These are phyloP conservation scores for Eutrema yunnanense DNA, from an alignment of 345 rosid genomes.

Conservation along the genomic window DNA sequence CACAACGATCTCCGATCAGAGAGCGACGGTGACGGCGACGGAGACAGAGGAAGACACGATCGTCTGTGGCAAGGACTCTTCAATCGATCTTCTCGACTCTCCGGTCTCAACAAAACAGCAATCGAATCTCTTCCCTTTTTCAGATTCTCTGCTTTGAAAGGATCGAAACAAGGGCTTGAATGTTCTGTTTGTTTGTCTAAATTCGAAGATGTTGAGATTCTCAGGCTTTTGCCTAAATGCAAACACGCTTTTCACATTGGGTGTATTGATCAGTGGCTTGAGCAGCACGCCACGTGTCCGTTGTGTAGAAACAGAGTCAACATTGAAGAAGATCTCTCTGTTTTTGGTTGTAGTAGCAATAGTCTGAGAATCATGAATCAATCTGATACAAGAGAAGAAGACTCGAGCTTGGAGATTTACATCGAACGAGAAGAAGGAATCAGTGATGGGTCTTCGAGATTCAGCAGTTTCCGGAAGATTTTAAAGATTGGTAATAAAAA, in stretches of 20 bases:
- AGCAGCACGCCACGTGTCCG: constrained; percentile 84
- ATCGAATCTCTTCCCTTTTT: constrained; percentile 88
- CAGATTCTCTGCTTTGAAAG: constrained; percentile 77
- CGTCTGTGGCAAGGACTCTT: constrained; percentile 29
- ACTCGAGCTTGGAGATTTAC: constrained; percentile 48
- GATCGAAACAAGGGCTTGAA: constrained; percentile 72
- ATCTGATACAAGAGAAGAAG: constrained; percentile 36
- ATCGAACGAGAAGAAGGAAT: constrained; percentile 64
- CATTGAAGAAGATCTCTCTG: constrained; percentile 48
- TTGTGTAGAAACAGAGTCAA: constrained; percentile 60
- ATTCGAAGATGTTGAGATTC: constrained; percentile 75
- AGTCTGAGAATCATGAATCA: constrained; percentile 45
- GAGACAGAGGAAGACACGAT: neutral
- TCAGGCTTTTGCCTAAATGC: constrained; percentile 76
- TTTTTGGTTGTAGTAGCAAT: constrained; percentile 39
- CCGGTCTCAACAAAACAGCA: constrained; percentile 70
- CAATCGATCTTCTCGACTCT: constrained; percentile 40
- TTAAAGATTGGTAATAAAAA: constrained; percentile 25
- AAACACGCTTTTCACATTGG: constrained; percentile 82
- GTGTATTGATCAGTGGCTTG: constrained; percentile 92
- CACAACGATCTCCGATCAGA: constrained; percentile 32
- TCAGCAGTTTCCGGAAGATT: constrained; percentile 61
- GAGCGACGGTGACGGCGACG: neutral
- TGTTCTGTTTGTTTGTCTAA: constrained; percentile 82
- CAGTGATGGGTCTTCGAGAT: constrained; percentile 14